A percentile compares a stretch with the other conserved stretches of the same genome.
Evolutionary conservation across 2,329 filamentous ascomycete genomes (phyloP).

Genomic region (Balansia obtecta): DNA sequence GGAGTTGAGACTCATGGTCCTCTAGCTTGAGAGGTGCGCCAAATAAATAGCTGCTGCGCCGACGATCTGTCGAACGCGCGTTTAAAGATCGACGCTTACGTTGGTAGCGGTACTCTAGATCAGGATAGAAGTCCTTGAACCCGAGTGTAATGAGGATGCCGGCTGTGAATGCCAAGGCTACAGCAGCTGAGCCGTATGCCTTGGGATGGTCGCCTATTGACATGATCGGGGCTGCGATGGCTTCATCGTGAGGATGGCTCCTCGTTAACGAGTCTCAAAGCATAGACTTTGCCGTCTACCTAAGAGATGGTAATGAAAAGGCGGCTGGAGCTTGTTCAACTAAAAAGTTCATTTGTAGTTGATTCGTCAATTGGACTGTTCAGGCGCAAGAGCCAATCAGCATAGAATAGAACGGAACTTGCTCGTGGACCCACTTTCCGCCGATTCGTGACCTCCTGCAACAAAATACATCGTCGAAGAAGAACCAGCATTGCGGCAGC

Average conservation of each 20-base stretch:
- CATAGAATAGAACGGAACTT: background rate
- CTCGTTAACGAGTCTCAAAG: background rate
- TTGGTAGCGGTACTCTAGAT: conserved; percentile 54
- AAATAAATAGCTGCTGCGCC: conserved; percentile 34
- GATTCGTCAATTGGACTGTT: too few relatives aligned
- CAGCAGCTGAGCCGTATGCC: conserved; percentile 51
- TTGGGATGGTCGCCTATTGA: conserved; percentile 48
- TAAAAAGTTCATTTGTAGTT: background rate
- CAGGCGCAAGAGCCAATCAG: background rate
- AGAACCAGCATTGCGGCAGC: background rate
- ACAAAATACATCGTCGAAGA: background rate
- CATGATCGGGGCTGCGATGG: conserved; percentile 26
- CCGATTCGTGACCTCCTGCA: background rate
- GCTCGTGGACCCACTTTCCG: background rate
- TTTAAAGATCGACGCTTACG: conserved; percentile 20
- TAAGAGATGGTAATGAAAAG: background rate
- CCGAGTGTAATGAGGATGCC: conserved; percentile 65
- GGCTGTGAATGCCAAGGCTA: conserved; percentile 62
- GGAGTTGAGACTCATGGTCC: conserved; percentile 33
- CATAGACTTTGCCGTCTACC: background rate
- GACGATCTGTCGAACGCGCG: conserved; percentile 7
- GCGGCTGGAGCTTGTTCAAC: background rate
- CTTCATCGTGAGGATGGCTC: background rate
- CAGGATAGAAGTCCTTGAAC: conserved; percentile 69
- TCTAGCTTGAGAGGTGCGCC: conserved; percentile 39